These are phyloP conservation scores for Massarina eburnea DNA, from an alignment of 2,329 filamentous ascomycete genomes.

Conservation along the genomic window DNA sequence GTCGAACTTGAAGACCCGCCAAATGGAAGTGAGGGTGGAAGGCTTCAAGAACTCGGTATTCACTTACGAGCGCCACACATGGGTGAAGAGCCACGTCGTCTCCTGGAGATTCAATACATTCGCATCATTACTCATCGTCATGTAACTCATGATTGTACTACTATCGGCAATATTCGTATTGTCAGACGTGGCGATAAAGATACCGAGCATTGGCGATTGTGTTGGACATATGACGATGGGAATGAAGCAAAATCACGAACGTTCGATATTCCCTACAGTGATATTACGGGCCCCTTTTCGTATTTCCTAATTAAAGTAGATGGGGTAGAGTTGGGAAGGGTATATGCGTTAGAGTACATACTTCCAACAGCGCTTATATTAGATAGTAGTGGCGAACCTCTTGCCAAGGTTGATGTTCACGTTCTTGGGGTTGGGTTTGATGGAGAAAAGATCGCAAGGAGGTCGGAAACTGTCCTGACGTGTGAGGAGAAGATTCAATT, in stretches of 20 bases:
- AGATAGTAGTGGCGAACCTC: conserved; percentile 7
- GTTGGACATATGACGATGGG: conserved; percentile 20
- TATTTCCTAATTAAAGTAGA: conserved; percentile 32
- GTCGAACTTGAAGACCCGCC: background rate
- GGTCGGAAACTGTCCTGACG: background rate
- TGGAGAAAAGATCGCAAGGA: conserved; percentile 17
- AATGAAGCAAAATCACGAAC: background rate
- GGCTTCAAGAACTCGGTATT: conserved; percentile 31
- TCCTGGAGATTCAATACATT: conserved; percentile 17
- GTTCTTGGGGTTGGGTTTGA: conserved; percentile 34
- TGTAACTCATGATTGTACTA: background rate
- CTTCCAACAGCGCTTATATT: conserved; percentile 17
- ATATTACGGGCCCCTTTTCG: conserved; percentile 37
- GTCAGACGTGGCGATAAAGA: conserved; percentile 17
- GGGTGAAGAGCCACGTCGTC: background rate
- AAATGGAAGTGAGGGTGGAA: background rate
- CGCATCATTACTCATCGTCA: conserved; percentile 15
- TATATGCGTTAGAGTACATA: conserved; percentile 33
- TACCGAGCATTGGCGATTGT: conserved; percentile 23
- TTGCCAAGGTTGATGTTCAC: conserved; percentile 12
- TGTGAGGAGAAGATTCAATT: no score
- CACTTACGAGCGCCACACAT: conserved; percentile 7
- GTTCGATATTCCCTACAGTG: conserved; percentile 29
- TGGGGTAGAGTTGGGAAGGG: conserved; percentile 22
- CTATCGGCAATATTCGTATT: conserved; percentile 18